phyloP scores from a whole-genome alignment of 139 green algal genomes.

The Tetraselmis striata region DNA sequence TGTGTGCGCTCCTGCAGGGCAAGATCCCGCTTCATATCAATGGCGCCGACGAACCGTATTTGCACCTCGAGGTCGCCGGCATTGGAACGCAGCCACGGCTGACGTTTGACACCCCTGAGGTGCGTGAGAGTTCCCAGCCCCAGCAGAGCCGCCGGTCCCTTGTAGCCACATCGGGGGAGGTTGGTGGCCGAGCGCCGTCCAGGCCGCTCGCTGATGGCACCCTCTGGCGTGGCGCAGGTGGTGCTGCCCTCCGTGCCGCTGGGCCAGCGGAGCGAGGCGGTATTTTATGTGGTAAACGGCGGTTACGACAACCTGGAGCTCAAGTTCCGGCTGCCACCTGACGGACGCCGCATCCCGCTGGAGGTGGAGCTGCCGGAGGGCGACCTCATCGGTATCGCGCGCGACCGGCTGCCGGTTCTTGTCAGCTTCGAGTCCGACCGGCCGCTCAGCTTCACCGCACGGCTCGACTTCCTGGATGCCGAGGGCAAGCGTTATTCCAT shows the following conservation, averaged over 20 bases:
- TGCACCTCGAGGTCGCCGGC: constrained; percentile 26
- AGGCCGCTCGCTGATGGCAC: no score
- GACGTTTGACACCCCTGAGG: constrained; percentile 48
- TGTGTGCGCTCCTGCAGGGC: background rate
- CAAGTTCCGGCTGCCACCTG: constrained; percentile 51
- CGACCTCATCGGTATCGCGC: constrained; percentile 65
- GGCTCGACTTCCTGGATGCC: constrained; percentile 72
- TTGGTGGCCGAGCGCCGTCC: no score
- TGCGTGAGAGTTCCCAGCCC: no score
- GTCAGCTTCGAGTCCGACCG: constrained; percentile 49
- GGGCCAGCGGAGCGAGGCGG: constrained; percentile 30
- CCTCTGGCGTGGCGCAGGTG: constrained; percentile 25
- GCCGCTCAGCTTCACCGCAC: constrained; percentile 62
- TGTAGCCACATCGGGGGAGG: no score
- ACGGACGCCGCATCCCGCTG: constrained; percentile 53
- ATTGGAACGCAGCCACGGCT: constrained; percentile 40
- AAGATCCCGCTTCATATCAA: background rate
- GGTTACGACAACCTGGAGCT: constrained; percentile 81
- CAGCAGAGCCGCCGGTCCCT: no score
- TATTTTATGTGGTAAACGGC: constrained; percentile 65
- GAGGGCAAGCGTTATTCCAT: constrained; percentile 26
- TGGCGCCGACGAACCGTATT: background rate
- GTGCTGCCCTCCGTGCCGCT: constrained; percentile 43
- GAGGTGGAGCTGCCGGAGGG: constrained; percentile 61
- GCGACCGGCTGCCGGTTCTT: constrained; percentile 62